Conservation (phyloP, 345 rosid genomes). For the Arabis hirsuta region DNA sequence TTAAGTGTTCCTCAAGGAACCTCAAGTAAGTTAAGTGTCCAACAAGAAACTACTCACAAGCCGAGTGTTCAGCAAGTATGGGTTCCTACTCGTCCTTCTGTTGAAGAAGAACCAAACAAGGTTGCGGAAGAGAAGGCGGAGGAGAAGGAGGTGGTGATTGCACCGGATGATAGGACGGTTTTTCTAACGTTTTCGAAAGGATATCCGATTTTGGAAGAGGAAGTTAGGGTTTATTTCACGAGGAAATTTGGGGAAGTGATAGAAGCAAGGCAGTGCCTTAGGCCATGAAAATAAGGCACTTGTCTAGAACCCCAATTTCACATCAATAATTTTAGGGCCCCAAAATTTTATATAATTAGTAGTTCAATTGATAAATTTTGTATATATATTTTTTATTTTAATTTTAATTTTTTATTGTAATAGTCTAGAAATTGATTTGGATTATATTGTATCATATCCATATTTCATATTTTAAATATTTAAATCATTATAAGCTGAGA, state of each 20-base stretch:
- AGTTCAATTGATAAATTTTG: no score
- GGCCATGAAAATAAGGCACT: no score
- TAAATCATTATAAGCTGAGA: no score
- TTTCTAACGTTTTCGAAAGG: constrained; percentile 79
- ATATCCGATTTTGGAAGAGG: constrained; percentile 58
- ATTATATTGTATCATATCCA: no score
- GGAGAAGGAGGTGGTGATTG: background rate
- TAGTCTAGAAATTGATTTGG: no score
- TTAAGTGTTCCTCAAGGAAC: background rate
- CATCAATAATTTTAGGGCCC: no score
- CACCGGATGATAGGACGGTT: constrained; percentile 57
- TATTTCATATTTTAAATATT: no score
- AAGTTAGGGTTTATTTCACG: constrained; percentile 54
- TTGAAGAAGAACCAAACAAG: background rate
- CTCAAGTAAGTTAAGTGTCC: background rate
- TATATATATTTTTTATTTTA: no score
- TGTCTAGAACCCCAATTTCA: no score
- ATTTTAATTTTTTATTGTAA: no score
- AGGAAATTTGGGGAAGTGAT: constrained; percentile 57
- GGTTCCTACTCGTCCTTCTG: background rate
- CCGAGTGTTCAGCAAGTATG: background rate
- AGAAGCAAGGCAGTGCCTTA: no score
- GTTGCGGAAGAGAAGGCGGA: background rate
- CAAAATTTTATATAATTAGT: no score
- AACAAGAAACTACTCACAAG: background rate